These are phyloP conservation scores for Acanthamoeba triangularis DNA, from an alignment of 208 protist genomes.

Conservation along the genomic window DNA sequence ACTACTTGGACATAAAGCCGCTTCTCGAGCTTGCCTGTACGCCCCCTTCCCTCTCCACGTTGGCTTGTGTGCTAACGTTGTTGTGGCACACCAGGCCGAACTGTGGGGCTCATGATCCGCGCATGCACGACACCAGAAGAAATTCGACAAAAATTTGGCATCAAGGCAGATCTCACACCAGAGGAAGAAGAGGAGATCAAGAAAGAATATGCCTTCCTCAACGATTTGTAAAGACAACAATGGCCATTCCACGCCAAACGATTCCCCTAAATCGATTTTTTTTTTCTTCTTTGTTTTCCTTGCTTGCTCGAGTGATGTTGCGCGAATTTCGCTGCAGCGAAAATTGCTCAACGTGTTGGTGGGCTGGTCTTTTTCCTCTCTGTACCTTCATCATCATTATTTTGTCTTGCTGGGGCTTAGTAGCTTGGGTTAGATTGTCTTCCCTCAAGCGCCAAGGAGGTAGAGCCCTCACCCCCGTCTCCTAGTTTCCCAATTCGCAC, in stretches of 20 bases:
- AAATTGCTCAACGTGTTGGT: too few relatives aligned
- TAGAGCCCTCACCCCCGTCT: too few relatives aligned
- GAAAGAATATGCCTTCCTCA: constrained; percentile 86
- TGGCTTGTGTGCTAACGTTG: constrained; percentile 62
- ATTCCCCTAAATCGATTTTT: too few relatives aligned
- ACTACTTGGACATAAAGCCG: constrained; percentile 93
- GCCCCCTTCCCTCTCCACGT: constrained; percentile 75
- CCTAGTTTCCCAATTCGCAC: too few relatives aligned
- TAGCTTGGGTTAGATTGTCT: too few relatives aligned
- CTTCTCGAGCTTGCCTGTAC: constrained; percentile 93
- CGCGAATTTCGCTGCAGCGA: background rate
- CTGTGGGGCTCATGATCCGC: background rate
- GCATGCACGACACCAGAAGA: constrained; percentile 92
- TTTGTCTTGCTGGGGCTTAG: too few relatives aligned
- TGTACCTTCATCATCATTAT: too few relatives aligned
- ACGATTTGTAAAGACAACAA: constrained; percentile 69
- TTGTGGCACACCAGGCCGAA: background rate
- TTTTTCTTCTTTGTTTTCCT: background rate
- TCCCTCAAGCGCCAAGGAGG: too few relatives aligned
- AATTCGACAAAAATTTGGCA: constrained; percentile 93
- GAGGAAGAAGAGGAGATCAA: constrained; percentile 92
- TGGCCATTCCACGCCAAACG: too few relatives aligned
- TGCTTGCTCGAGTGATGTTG: background rate
- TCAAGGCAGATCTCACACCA: constrained; percentile 94
- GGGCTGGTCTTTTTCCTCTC: too few relatives aligned